phyloP scores from a whole-genome alignment of 345 rosid species.

The Ricinus communis region DNA sequence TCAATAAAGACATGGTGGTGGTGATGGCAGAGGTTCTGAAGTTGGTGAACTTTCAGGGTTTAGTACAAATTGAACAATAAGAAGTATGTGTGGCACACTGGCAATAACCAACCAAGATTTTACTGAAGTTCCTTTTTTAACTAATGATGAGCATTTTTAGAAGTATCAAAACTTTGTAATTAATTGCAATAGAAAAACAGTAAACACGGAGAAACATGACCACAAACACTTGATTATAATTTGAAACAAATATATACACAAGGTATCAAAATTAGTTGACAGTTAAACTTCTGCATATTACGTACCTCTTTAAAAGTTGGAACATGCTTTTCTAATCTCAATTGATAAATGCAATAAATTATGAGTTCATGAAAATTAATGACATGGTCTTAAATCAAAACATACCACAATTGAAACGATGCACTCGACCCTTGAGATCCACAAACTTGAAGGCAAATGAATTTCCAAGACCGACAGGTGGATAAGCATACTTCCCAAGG shows the following conservation, averaged over 20 bases:
- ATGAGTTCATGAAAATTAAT: neutral
- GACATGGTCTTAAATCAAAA: slow-evolving; percentile 11
- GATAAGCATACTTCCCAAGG: slow-evolving; percentile 55
- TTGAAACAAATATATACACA: neutral
- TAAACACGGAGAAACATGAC: too few species aligned
- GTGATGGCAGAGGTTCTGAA: neutral
- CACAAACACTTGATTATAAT: too few species aligned
- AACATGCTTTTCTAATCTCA: neutral
- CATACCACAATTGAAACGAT: slow-evolving; percentile 76
- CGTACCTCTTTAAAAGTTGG: neutral
- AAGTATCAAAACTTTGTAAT: too few species aligned
- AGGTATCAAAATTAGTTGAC: neutral
- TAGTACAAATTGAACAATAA: too few species aligned
- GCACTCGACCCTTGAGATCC: slow-evolving; percentile 86
- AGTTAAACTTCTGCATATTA: neutral
- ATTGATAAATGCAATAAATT: neutral
- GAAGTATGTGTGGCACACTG: too few species aligned
- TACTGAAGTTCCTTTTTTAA: too few species aligned
- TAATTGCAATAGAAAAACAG: too few species aligned
- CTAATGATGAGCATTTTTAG: too few species aligned
- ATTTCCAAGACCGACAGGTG: slow-evolving; percentile 76
- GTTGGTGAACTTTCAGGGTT: too few species aligned
- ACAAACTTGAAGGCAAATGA: slow-evolving; percentile 82
- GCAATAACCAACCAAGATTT: too few species aligned
- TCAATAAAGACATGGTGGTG: neutral